Percentiles rank a stretch among this genome's conserved stretches.
These are phyloP conservation scores for Eremothecium gossypii DNA, from an alignment of 1,139 yeast genomes.

Conservation along the genomic window DNA sequence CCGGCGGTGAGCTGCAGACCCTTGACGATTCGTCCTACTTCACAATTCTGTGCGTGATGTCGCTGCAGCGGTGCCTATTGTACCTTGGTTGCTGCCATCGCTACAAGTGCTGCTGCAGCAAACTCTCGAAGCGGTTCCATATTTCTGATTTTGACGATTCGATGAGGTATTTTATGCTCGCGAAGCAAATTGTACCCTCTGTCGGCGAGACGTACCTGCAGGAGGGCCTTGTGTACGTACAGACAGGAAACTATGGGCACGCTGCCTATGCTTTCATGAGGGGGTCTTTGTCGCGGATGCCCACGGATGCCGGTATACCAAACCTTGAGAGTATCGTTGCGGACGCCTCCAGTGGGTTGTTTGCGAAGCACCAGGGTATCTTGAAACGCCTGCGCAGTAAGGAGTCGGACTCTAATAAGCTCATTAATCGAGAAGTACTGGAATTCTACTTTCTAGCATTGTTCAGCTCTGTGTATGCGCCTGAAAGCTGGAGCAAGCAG, in stretches of 20 bases:
- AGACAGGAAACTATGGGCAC: slow-evolving; percentile 33
- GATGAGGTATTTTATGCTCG: slow-evolving; percentile 40
- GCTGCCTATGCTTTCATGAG: slow-evolving; percentile 48
- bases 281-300: slow-evolving; percentile 48
- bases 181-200: slow-evolving; percentile 51
- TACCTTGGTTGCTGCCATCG: slow-evolving; percentile 54
- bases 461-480: slow-evolving; percentile 22
- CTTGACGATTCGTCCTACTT: slow-evolving; percentile 3
- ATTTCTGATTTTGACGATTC: slow-evolving; percentile 37
- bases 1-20: slow-evolving; percentile 13
- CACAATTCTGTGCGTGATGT: slow-evolving; percentile 37
- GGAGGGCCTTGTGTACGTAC: slow-evolving; percentile 47
- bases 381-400: slow-evolving; percentile 15
- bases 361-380: slow-evolving; percentile 12
- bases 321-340: slow-evolving; percentile 18
- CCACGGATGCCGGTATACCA: slow-evolving; percentile 25
- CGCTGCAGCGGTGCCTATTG: slow-evolving; percentile 46
- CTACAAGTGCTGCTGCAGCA: slow-evolving; percentile 42
- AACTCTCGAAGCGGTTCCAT: slow-evolving; percentile 35
- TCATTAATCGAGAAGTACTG: slow-evolving; percentile 27
- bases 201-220: slow-evolving; percentile 56
- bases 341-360: slow-evolving; percentile 16
- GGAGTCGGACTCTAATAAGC: slow-evolving; percentile 17
- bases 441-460: slow-evolving; percentile 26
- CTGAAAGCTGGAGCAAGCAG: slow-evolving; percentile 18